Evolutionary conservation across 441 rosid genomes (phyloP).

Genomic region (Macaranga tanarius): DNA sequence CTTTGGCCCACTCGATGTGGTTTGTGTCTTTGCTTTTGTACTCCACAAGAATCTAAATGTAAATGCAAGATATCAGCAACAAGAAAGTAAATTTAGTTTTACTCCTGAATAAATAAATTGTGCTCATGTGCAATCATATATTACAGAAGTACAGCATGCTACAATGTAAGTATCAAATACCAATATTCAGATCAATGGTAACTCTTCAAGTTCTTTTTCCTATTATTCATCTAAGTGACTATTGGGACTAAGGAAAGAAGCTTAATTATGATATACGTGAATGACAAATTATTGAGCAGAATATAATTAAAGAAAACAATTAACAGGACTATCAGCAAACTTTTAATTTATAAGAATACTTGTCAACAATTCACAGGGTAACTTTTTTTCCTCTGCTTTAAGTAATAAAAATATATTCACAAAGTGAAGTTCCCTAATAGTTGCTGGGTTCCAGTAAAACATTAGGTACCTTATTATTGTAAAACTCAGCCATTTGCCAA

Average conservation of each 20-base stretch:
- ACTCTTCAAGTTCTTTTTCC: not conserved
- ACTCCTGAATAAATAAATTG: not conserved
- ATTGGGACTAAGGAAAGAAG: not conserved
- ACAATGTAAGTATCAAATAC: conserved; percentile 1
- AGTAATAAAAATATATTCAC: not conserved
- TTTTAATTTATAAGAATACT: not conserved
- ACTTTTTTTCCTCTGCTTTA: not conserved
- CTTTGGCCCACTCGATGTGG: conserved; percentile 97
- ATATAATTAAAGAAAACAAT: not conserved
- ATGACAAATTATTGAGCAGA: not conserved
- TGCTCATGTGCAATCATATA: not conserved
- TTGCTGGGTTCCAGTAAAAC: not conserved
- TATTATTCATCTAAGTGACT: not conserved
- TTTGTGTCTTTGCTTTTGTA: conserved; percentile 78
- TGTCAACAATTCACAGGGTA: not conserved
- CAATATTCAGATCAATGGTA: not conserved
- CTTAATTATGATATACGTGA: not conserved
- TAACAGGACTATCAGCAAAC: not conserved
- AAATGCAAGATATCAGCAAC: conserved; percentile 19
- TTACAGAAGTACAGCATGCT: not conserved
- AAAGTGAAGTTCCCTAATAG: not conserved
- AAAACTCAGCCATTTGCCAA: conserved; percentile 98
- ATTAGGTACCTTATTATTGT: conserved; percentile 78
- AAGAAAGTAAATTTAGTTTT: not conserved
- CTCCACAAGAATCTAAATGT: conserved; percentile 74